Evolutionary conservation across 139 green algal genomes (phyloP).

Genomic region (Astrephomene gubernaculifera): DNA sequence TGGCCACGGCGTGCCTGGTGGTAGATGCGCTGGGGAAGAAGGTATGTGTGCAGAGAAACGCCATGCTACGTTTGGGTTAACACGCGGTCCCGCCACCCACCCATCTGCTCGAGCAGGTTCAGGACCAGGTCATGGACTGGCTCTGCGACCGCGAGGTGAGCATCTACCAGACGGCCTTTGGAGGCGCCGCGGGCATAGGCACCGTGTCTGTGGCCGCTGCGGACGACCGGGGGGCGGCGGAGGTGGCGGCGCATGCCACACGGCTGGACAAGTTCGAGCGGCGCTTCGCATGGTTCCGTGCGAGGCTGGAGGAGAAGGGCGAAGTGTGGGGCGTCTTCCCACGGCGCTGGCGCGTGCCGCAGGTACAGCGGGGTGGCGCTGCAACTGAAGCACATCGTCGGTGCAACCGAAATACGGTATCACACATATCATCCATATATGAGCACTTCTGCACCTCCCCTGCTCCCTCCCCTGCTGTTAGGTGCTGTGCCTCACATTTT

Average conservation of each 20-base stretch:
- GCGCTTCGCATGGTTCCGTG: conserved; percentile 88
- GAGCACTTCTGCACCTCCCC: not conserved
- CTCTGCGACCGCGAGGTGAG: conserved; percentile 90
- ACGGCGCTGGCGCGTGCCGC: conserved; percentile 85
- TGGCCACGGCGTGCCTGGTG: conserved; percentile 92
- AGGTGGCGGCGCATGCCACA: conserved; percentile 57
- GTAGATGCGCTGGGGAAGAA: conserved; percentile 90
- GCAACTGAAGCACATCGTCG: no score
- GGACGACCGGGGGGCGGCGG: conserved; percentile 61
- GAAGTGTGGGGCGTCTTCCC: conserved; percentile 94
- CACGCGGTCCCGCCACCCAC: not conserved
- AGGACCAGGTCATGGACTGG: conserved; percentile 91
- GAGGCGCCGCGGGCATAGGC: conserved; percentile 48
- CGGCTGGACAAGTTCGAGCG: conserved; percentile 91
- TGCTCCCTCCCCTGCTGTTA: not conserved
- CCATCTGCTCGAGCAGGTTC: conserved; percentile 63
- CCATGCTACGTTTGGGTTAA: not conserved
- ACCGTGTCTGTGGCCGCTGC: conserved; percentile 24
- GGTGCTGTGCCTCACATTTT: conserved; percentile 93
- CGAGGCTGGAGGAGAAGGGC: conserved; percentile 64
- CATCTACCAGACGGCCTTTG: conserved; percentile 91
- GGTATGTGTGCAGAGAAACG: conserved; percentile 49
- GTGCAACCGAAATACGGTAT: no score
- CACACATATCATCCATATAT: no score
- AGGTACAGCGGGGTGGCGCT: conserved; percentile 64